Base-by-base conservation (phyloP, 2,329 filamentous ascomycete species). In the Talaromyces sp. region DNA sequence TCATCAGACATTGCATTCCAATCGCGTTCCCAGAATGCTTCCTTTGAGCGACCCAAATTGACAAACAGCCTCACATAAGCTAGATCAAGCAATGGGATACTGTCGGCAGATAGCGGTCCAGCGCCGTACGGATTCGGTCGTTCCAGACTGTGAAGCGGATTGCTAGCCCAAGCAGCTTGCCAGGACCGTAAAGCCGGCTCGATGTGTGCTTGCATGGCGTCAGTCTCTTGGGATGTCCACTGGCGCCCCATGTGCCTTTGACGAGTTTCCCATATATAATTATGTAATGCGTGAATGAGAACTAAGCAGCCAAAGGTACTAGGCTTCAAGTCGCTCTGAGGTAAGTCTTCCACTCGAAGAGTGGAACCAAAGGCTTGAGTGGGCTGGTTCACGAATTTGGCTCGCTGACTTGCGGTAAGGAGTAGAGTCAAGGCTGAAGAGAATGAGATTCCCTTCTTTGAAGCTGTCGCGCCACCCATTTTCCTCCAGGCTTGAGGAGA, bases 201-300 rank as follows among this genome's bases (percentile, higher is more conserved):
- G 65, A 98, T 96, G 73, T 97, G 93, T 1, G 91, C 87, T 75
- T 97, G 93, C 93, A 98, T 96, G 69, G 93, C 92, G 70, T 98
- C 93, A 0, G 92, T 96, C 77, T 98, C 94, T 69, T 94, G 90
- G 38, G 89, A 88, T 1, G 93, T 96, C 94, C 94, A 97, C 58
- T 92, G 84, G 68, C 92, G 89, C 71, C 91, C 93, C 71, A 93
- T 89, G 71, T 97, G 93, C 61, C 93, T 85, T 77, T 97, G 93
- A 27, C 94, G 86, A 0, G 93, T 97, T 78, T 98, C 94, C 95
- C 95, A 98, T 53, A 98, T 97, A 77, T 97, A 97, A 71, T 97
- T 97, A 79, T 98, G 95, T 27, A 98, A 83, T 3, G 95, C 93
- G 74, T 97, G 94, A 75, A 98, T 97, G 68, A 99, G 81, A 5